Percentiles rank a stretch among this genome's conserved stretches.
Evolutionary conservation across 169 alveolate species (phyloP).

Genomic region (Besnoitia besnoiti): DNA sequence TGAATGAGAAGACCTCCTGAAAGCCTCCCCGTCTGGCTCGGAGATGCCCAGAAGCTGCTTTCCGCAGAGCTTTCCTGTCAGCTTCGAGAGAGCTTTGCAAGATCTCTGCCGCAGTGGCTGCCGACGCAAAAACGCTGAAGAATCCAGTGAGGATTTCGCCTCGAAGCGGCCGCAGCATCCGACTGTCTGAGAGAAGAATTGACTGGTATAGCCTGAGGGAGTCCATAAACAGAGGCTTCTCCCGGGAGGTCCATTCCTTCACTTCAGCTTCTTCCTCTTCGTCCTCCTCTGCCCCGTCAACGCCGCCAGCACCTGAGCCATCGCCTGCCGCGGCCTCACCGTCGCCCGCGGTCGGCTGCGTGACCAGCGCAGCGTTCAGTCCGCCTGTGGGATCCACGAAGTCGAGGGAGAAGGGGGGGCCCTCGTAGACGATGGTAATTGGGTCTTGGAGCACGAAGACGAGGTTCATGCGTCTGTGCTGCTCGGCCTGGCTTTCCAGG

Average conservation of each 20-base stretch:
- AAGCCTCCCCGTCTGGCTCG: not conserved
- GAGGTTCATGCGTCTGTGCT: slow-evolving; percentile 85
- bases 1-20: not conserved
- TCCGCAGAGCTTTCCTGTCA: not conserved
- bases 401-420: slow-evolving; percentile 81
- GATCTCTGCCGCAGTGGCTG: not conserved
- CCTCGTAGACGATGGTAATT: slow-evolving; percentile 80
- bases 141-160: not conserved
- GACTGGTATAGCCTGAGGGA: slow-evolving; percentile 75
- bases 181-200: slow-evolving; percentile 63
- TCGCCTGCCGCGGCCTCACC: too few relatives aligned
- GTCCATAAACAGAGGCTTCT: slow-evolving; percentile 71
- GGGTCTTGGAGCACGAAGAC: slow-evolving; percentile 89
- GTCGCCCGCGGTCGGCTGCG: not conserved
- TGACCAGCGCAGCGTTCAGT: not conserved
- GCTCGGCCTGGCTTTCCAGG: slow-evolving; percentile 85
- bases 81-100: not conserved
- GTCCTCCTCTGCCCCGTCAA: slow-evolving; percentile 39
- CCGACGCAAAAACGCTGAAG: not conserved
- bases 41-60: not conserved
- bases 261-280: not conserved
- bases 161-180: not conserved
- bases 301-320: too few relatives aligned
- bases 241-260: not conserved
- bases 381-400: slow-evolving; percentile 67